A percentile compares a stretch with the other conserved stretches of the same genome.
These are phyloP conservation scores for Setaria viridis DNA, from an alignment of 202 grass and related monocot species.

Conservation along the genomic window DNA sequence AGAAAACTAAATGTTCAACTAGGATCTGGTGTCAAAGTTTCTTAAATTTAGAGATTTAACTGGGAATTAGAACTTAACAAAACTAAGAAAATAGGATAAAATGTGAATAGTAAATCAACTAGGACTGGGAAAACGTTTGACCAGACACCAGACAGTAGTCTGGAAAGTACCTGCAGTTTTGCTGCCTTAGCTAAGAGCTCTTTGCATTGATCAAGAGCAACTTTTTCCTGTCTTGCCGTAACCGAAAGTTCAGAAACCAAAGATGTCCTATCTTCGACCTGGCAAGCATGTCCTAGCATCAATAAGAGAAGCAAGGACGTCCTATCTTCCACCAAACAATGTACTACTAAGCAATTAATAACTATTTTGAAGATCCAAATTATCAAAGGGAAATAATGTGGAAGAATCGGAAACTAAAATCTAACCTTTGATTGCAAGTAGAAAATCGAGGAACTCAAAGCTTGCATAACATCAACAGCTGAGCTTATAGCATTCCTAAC, in stretches of 20 bases:
- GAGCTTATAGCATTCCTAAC: conserved; percentile 71
- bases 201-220: conserved; percentile 67
- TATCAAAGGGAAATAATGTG: background rate
- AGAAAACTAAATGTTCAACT: background rate
- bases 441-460: conserved; percentile 55
- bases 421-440: conserved; percentile 60
- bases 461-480: conserved; percentile 66
- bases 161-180: conserved; percentile 66
- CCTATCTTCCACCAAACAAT: conserved; percentile 9
- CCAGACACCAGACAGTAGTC: background rate
- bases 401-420: conserved; percentile 5
- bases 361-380: background rate
- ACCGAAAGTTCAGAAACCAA: conserved; percentile 66
- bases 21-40: conserved; percentile 2
- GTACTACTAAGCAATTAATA: background rate
- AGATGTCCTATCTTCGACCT: conserved; percentile 62
- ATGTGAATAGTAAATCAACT: background rate
- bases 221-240: conserved; percentile 55
- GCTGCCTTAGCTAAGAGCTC: conserved; percentile 61
- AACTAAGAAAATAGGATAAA: background rate
- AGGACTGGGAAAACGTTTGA: conserved; percentile 7
- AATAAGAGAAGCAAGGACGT: conserved; percentile 27
- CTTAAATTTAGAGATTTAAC: background rate
- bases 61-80: background rate
- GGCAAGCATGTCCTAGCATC: conserved; percentile 27